Percentiles rank a stretch among this genome's conserved stretches.
phyloP scores from a whole-genome alignment of 2,329 filamentous ascomycete species.

The Colletotrichum sp. region DNA sequence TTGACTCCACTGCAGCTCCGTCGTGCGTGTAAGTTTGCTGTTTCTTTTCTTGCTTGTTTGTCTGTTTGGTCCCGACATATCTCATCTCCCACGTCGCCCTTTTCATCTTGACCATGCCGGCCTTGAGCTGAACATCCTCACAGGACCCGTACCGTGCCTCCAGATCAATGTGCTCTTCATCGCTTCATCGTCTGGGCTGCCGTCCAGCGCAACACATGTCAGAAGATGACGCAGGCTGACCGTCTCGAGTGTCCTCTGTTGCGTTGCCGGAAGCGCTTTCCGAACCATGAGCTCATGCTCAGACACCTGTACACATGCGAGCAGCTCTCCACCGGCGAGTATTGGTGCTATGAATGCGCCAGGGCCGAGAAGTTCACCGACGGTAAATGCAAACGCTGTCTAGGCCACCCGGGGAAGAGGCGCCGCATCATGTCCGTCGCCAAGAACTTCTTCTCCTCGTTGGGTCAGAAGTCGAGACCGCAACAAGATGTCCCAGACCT shows the following conservation, averaged over 20 bases:
- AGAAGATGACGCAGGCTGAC: slow-evolving; percentile 50
- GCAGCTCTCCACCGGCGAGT: slow-evolving; percentile 54
- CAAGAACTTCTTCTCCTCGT: slow-evolving; percentile 56
- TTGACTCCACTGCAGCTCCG: slow-evolving; percentile 24
- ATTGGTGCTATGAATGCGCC: slow-evolving; percentile 60
- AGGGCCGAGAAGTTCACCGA: slow-evolving; percentile 58
- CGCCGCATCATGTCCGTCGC: slow-evolving; percentile 57
- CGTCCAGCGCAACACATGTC: slow-evolving; percentile 55
- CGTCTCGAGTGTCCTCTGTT: slow-evolving; percentile 56
- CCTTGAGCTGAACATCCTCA: slow-evolving; percentile 10
- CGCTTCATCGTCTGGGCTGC: slow-evolving; percentile 62
- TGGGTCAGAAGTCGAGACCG: slow-evolving; percentile 50
- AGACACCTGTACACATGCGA: slow-evolving; percentile 54
- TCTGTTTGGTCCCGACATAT: neutral
- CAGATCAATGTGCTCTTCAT: slow-evolving; percentile 56
- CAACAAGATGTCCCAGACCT: slow-evolving; percentile 34
- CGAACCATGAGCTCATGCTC: slow-evolving; percentile 58
- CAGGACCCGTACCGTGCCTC: slow-evolving; percentile 48
- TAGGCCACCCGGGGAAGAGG: slow-evolving; percentile 55
- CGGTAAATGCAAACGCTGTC: slow-evolving; percentile 52
- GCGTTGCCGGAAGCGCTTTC: slow-evolving; percentile 53
- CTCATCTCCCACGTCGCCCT: neutral
- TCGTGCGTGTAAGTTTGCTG: slow-evolving; percentile 37
- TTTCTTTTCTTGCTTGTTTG: neutral
- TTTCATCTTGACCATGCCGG: slow-evolving; percentile 6